Percentiles rank a stretch among this genome's conserved stretches.
These are phyloP conservation scores for Stachybotrys chartarum DNA, from an alignment of 2,329 filamentous ascomycete genomes.

Conservation along the genomic window DNA sequence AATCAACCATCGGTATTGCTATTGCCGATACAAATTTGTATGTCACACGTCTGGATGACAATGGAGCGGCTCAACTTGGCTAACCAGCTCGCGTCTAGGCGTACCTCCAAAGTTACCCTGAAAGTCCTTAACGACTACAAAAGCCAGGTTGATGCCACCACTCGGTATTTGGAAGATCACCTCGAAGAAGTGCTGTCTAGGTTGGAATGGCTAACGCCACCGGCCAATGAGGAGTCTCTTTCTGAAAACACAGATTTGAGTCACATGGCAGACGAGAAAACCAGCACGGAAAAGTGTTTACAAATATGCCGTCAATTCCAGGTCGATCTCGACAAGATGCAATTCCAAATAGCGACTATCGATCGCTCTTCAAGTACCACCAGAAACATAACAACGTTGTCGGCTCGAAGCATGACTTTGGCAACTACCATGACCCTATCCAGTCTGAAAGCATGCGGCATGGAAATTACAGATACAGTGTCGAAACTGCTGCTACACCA, in stretches of 20 bases:
- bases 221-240: neutral
- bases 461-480: neutral
- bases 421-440: constrained; percentile 2
- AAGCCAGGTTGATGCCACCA: constrained; percentile 11
- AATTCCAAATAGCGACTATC: neutral
- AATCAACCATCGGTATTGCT: constrained; percentile 16
- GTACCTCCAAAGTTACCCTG: constrained; percentile 6
- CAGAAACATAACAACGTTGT: neutral
- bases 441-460: constrained; percentile 1
- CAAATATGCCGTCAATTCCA: constrained; percentile 2
- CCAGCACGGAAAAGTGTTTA: constrained; percentile 7
- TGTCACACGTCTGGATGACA: constrained; percentile 1
- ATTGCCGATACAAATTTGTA: constrained; percentile 13
- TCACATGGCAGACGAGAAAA: constrained; percentile 3
- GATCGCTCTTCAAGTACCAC: neutral
- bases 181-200: neutral
- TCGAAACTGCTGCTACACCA: neutral
- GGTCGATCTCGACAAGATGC: neutral
- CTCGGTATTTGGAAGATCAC: constrained; percentile 8
- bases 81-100: neutral
- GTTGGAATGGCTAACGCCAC: neutral
- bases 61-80: no score
- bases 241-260: neutral
- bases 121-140: constrained; percentile 12
- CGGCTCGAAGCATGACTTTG: neutral